Base-by-base conservation (phyloP, 371 early-diverging fungal species). In the Actinomucor elegans region DNA sequence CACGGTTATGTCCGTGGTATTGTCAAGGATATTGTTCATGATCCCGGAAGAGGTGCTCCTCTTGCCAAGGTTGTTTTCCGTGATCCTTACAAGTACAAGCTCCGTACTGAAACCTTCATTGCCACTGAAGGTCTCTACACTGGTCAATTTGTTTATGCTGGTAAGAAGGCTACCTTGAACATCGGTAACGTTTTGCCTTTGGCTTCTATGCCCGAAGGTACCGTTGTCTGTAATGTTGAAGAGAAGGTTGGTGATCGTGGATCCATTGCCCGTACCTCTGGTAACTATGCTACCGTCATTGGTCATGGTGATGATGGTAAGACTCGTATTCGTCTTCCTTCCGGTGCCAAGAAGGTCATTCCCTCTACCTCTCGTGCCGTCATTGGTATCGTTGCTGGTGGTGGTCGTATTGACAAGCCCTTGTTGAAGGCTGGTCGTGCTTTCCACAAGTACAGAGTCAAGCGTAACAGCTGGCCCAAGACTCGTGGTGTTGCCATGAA, bases 401-500 rank as follows among this genome's bases (percentile, higher is more conserved):
- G 99, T 84, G 99, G 99, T 73, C 94, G 97, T 86, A 94, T 94
- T 66, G 99, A 99, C 81, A 99, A 99, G 90, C 99, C 99, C 66
- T 78, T 99, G 69, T 91, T 99, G 70, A 99, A 99, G 92, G 99
- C 99, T 66, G 98, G 98, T 80, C 94, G 95, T 83, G 98, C 99
- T 59, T 93, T 90, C 89, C 95, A 93, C 91, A 94, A 94, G 86
- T 92, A 89, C 87, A 94, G 92, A 74, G 97, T 94, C 75, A 98
- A 97, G 92, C 92, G 98, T 71, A 97, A 97, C 94, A 84, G 85
- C 69, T 99, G 98, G 97, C 99, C 99, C 76, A 93, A 90, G 81
- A 98, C 98, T 72, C 91, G 99, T 89, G 97, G 99, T 94, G 99
- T 98, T 79, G 99, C 97, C 73, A 98, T 98, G 99, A 98, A 98